Percentiles rank a stretch among this genome's conserved stretches.
These are phyloP conservation scores for Phytopythium vexans DNA, from an alignment of 352 stramenopile genomes.

Conservation along the genomic window DNA sequence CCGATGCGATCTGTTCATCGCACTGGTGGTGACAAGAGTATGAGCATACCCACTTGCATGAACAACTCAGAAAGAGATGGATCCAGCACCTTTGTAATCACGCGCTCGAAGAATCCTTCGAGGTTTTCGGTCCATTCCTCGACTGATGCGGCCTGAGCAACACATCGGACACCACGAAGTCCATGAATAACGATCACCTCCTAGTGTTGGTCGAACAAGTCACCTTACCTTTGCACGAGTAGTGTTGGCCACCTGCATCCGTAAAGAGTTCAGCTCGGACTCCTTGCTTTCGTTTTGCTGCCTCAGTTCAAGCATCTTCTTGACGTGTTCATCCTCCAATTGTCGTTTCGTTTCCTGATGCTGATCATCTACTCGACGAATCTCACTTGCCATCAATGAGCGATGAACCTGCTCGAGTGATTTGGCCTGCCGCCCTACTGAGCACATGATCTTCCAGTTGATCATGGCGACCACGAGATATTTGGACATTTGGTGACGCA, in stretches of 20 bases:
- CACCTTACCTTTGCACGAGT: constrained; percentile 18
- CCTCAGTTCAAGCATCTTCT: constrained; percentile 21
- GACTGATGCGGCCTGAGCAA: constrained; percentile 10
- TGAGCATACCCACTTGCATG: not conserved
- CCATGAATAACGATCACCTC: not conserved
- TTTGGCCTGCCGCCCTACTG: not conserved
- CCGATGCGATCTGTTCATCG: constrained; percentile 38
- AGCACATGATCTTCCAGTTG: not conserved
- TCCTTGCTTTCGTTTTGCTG: constrained; percentile 19
- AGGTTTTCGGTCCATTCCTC: constrained; percentile 25
- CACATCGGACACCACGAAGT: not conserved
- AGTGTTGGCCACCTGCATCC: constrained; percentile 8
- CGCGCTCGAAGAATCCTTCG: constrained; percentile 29
- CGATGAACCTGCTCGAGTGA: not conserved
- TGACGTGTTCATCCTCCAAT: constrained; percentile 8
- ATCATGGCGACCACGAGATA: not conserved
- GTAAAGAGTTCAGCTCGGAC: constrained; percentile 13
- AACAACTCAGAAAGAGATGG: not conserved
- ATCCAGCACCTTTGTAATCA: constrained; percentile 18
- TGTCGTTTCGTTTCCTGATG: not conserved
- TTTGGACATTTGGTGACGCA: not conserved
- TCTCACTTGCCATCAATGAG: not conserved
- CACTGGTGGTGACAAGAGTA: constrained; percentile 25
- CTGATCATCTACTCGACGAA: no score
- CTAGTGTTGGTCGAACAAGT: no score